Base-by-base conservation (phyloP, 306 rosid genomes). In the Datisca glomerata region DNA sequence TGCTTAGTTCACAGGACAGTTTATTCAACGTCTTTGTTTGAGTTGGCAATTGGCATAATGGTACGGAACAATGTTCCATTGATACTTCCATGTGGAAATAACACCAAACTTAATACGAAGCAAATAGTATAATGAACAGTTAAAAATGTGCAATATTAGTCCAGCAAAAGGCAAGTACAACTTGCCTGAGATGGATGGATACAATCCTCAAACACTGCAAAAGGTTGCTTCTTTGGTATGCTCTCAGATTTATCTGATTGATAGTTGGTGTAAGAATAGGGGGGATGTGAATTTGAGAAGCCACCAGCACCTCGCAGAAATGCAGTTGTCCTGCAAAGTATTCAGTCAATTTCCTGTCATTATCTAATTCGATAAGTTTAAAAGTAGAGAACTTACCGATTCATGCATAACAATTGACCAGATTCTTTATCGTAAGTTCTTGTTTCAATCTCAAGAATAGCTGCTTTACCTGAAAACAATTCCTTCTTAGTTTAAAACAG, bases 261-360 rank as follows among this genome's bases (percentile, higher is more conserved):
- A 72, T 89, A 89, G 57, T 75, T 89, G 20, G 86, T 43, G 64
- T 80, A 84, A 25, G 95, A 77, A 66, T 58, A 84, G 12, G 78
- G 93, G 5, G 52, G 55, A 66, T 95, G 77, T 24, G 98, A 75
- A 42, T 49, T 75, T 50, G 98, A 89, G 81, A 89, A 84, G 57
- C 98, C 98, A 50, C 98, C 98, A 51, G 95, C 95, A 51, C 98
- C 93, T 21, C 95, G 93, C 47, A 84, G 78, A 67, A 54, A 89
- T 40, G 21, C 51, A 13, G 92, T 72, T 20, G 49, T n/a, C 70
- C 98, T 84, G 79, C 68, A 70, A 52, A 62, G 59, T 18, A 49
- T 17, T 51, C 59, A 38, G 76, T 57, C 28, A 59, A 57, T 28
- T 35, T 45, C 49, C 62, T 13, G 31, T 14, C 42, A 55, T 16